Conservation (phyloP, 2,329 filamentous ascomycete genomes). For the Talaromyces pinophilus region DNA sequence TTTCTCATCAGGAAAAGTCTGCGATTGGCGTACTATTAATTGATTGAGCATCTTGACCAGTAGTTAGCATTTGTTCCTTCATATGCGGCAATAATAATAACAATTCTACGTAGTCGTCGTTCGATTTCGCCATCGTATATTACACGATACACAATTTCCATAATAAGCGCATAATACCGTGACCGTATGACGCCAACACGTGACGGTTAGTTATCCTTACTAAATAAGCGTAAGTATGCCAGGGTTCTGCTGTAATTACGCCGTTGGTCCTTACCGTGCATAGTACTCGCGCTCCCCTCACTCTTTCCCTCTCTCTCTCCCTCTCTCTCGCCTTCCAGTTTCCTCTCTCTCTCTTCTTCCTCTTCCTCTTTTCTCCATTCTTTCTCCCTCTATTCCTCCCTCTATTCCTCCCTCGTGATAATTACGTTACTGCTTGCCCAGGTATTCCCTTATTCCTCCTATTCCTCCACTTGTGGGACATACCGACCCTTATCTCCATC, state of each 20-base stretch:
- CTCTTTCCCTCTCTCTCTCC: conserved; percentile 5
- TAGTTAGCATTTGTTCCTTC: neutral
- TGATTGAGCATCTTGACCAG: neutral
- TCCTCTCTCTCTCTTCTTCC: neutral
- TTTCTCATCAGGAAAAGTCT: neutral
- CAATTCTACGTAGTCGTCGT: neutral
- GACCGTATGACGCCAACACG: conserved; percentile 39
- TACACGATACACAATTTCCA: neutral
- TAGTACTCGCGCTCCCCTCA: conserved; percentile 16
- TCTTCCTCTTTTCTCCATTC: neutral
- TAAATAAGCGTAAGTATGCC: neutral
- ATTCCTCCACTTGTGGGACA: conserved; percentile 6
- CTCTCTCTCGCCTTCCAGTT: neutral
- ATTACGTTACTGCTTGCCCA: neutral
- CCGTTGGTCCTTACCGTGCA: conserved; percentile 26
- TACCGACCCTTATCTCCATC: conserved; percentile 4
- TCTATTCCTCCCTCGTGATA: neutral
- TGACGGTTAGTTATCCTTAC: conserved; percentile 28
- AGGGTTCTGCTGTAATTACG: conserved; percentile 25
- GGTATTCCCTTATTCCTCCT: neutral
- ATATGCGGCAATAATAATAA: neutral
- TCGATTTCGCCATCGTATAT: neutral
- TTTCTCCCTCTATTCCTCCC: neutral
- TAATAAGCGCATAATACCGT: neutral
- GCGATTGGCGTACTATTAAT: neutral